phyloP scores from a whole-genome alignment of 495 filamentous ascomycete genomes.

The Annulohypoxylon maeteangense region DNA sequence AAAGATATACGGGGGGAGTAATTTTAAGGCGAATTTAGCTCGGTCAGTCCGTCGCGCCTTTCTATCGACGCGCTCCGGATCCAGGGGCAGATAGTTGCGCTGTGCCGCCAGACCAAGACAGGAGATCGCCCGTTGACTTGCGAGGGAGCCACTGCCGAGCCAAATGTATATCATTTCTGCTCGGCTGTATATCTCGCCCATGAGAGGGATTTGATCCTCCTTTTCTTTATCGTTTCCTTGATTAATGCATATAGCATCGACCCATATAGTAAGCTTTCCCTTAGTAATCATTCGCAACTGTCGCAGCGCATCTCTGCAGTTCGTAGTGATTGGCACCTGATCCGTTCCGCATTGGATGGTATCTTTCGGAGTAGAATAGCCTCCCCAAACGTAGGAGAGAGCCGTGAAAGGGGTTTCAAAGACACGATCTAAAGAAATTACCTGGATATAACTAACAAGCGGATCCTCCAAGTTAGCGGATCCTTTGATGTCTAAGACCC shows the following conservation, averaged over 20 bases:
- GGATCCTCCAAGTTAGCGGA: background rate
- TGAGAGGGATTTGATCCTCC: background rate
- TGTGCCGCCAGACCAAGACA: background rate
- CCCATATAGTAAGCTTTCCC: background rate
- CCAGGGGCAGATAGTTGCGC: background rate
- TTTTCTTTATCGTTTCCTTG: background rate
- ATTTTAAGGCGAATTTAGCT: background rate
- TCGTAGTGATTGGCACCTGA: background rate
- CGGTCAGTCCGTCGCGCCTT: background rate
- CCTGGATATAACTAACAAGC: background rate
- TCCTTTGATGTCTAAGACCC: background rate
- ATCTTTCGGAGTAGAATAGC: background rate
- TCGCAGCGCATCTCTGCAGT: background rate
- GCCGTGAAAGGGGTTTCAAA: background rate
- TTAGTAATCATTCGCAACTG: background rate
- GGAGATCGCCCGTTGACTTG: background rate
- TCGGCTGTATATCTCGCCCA: conserved; percentile 1
- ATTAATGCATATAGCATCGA: background rate
- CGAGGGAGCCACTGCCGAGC: background rate
- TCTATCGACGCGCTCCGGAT: background rate
- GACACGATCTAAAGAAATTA: background rate
- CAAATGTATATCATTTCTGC: background rate
- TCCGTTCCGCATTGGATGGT: background rate
- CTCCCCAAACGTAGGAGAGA: conserved; percentile 4
- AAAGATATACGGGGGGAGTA: background rate